Conservation (phyloP, 192 early-diverging fungal genomes). For the Chytriomyces sp. region DNA sequence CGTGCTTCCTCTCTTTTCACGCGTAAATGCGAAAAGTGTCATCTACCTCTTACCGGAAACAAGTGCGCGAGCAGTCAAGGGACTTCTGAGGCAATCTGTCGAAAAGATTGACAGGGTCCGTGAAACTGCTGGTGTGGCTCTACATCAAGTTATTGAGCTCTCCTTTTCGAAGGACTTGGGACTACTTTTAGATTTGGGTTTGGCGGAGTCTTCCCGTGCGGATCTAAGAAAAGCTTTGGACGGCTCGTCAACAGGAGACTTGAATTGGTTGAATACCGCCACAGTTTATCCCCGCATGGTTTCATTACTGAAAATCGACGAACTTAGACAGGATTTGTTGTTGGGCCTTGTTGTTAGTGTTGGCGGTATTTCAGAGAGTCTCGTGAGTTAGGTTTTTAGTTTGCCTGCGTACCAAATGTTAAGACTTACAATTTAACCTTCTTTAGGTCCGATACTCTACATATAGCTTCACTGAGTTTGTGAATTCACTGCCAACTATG, state of each 20-base stretch:
- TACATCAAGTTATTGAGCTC: slow-evolving; percentile 54
- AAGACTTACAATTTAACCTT: no score
- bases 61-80: slow-evolving; percentile 15
- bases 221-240: slow-evolving; percentile 13
- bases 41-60: background rate
- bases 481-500: slow-evolving; percentile 44
- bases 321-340: slow-evolving; percentile 62
- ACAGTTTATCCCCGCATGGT: slow-evolving; percentile 69
- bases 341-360: slow-evolving; percentile 74
- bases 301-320: slow-evolving; percentile 51
- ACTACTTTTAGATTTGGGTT: slow-evolving; percentile 17
- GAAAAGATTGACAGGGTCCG: slow-evolving; percentile 93
- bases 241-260: background rate
- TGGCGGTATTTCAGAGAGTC: slow-evolving; percentile 77
- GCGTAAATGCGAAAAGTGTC: background rate
- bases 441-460: slow-evolving; percentile 76
- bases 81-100: slow-evolving; percentile 74
- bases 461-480: slow-evolving; percentile 61
- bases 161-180: slow-evolving; percentile 25
- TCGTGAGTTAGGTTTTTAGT: slow-evolving; percentile 49
- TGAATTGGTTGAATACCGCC: slow-evolving; percentile 66
- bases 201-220: slow-evolving; percentile 15
- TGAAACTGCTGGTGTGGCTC: slow-evolving; percentile 65
- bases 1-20: slow-evolving; percentile 30
- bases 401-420: background rate